Evolutionary conservation across 257 asterid genomes (phyloP), one percentile per base, ranked within the genome.

Genomic region (Jaltomata sinuosa): DNA sequence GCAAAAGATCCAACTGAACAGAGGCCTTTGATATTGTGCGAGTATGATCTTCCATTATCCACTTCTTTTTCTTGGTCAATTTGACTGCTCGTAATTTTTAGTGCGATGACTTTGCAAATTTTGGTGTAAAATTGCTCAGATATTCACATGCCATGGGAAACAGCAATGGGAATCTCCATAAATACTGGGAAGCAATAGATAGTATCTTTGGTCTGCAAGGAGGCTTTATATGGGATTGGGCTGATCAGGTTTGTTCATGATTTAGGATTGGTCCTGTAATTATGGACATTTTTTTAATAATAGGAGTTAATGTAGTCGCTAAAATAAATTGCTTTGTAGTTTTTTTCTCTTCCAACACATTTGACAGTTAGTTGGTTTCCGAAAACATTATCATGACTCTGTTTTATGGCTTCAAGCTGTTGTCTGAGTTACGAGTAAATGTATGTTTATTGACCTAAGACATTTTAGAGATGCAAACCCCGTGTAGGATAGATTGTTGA

Each of bases 191-290:
- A 93, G 98, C 98, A 86, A 94, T 96, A 84, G 99, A 96, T 90
- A 91, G 81, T 92, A 96, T 97, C 40, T 93, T 96, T 90, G 99
- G 99, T 85, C 97, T 96, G 49, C 99, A 96, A 88, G 99, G 99
- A 86, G 99, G 99, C 82, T 94, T 96, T 89, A 94, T 96, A 77
- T 96, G 99, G 99, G 99, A 96, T 42, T 96, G 99, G 99, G 99
- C 89, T 93, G 98, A 94, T 89, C 98, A 96, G 99, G 98, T 96
- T 47, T 84, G 87, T 81, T 65, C 81, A 76, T 74, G 38, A 15
- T 74, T 72, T 72, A n/a, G 80, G 57, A 72, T 72, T 42, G 57
- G 36, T 74, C 80, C 80, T 25, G 38, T 74, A 42, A 74, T 25
- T 45, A 6, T 22, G 38, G 34, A 74, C 57, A 42, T 22, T 8